Percentiles rank a stretch among this genome's conserved stretches.
These are phyloP conservation scores for Effrenium voratum DNA, from an alignment of 73 alveolate species.

Conservation along the genomic window DNA sequence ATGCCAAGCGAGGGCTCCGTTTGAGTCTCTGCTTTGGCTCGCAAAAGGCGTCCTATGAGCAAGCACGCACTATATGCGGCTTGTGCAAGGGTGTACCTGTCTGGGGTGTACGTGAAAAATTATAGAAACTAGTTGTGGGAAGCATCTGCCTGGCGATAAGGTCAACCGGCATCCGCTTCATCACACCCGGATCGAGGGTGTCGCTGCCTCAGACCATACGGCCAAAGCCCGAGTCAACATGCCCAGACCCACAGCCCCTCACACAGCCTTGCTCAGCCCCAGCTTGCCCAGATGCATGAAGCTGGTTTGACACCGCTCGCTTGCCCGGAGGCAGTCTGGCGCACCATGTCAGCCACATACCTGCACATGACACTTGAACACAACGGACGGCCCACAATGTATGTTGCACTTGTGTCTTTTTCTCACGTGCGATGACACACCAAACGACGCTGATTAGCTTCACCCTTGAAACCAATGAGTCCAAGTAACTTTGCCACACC, in stretches of 20 bases:
- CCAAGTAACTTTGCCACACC: constrained; percentile 63
- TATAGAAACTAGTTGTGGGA: too few relatives aligned
- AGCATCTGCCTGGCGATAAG: constrained; percentile 42
- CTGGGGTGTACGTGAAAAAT: too few relatives aligned
- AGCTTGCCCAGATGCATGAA: neutral
- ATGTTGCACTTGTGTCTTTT: too few relatives aligned
- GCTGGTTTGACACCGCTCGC: neutral
- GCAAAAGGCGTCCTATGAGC: too few relatives aligned
- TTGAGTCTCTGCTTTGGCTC: too few relatives aligned
- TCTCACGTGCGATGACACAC: too few relatives aligned
- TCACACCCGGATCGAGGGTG: constrained; percentile 57
- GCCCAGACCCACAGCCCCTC: neutral
- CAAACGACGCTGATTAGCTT: too few relatives aligned
- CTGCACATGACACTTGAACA: too few relatives aligned
- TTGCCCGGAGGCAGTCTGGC: constrained; percentile 19
- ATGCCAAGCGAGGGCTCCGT: too few relatives aligned
- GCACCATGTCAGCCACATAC: constrained; percentile 85
- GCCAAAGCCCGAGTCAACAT: neutral
- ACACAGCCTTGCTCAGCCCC: neutral
- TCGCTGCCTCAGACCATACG: neutral
- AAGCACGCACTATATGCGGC: too few relatives aligned
- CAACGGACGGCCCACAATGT: too few relatives aligned
- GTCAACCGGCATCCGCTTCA: constrained; percentile 94
- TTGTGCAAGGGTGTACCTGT: too few relatives aligned
- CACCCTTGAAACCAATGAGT: neutral